These are phyloP conservation scores for Tetrapisispora nanseiensis DNA, from an alignment of 805 yeast species.

Conservation along the genomic window DNA sequence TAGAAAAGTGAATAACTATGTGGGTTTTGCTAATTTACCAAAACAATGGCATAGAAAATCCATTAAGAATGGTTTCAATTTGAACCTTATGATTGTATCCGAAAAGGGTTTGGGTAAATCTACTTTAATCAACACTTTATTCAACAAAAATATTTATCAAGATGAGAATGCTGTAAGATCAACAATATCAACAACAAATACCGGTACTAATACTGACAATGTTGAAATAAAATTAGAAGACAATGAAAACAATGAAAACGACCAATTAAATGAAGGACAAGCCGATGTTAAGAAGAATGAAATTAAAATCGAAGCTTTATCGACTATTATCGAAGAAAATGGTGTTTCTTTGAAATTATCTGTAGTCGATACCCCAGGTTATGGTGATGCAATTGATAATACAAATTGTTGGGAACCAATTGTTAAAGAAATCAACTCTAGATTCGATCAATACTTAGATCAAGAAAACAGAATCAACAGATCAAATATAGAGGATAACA, in stretches of 20 bases:
- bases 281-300: constrained; percentile 8
- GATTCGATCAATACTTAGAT: constrained; percentile 85
- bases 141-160: constrained; percentile 52
- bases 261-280: constrained; percentile 3
- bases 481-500: constrained; percentile 58
- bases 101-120: constrained; percentile 90
- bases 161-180: constrained; percentile 3
- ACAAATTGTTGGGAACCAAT: constrained; percentile 80
- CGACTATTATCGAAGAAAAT: constrained; percentile 80
- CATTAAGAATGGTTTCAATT: constrained; percentile 76
- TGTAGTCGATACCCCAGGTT: constrained; percentile 86
- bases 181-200: constrained; percentile 1
- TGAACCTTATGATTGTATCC: constrained; percentile 85
- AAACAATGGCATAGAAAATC: constrained; percentile 98
- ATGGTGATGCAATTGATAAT: constrained; percentile 83
- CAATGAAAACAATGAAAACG: constrained; percentile 5
- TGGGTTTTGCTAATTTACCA: constrained; percentile 95
- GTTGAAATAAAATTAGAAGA: constrained; percentile 8
- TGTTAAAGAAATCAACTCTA: constrained; percentile 73
- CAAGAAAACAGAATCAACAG: constrained; percentile 78
- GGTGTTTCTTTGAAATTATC: constrained; percentile 81
- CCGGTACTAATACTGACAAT: constrained; percentile 2
- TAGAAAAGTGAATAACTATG: constrained; percentile 82
- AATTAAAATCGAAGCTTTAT: constrained; percentile 50
- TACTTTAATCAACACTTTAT: constrained; percentile 83